Evolutionary conservation across 352 stramenopile species (phyloP).

Genomic region (Globisporangium apiculatum): DNA sequence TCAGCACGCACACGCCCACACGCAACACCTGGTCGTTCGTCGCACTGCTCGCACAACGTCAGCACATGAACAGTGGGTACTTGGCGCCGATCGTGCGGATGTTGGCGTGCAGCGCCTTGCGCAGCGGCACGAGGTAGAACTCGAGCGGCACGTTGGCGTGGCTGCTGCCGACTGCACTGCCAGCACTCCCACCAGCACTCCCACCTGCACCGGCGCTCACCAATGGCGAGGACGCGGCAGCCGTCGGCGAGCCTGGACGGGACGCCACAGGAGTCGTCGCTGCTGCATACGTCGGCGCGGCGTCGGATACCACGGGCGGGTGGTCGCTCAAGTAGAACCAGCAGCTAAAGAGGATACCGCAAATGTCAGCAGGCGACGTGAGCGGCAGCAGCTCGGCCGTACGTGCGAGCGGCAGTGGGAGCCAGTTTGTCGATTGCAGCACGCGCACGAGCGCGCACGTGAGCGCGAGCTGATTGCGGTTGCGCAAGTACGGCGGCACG

Average conservation of each 20-base stretch:
- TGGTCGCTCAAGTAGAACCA: constrained; percentile 82
- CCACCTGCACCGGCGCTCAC: constrained; percentile 2
- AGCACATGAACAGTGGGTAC: constrained; percentile 74
- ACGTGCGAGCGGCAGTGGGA: constrained; percentile 43
- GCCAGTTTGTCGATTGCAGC: constrained; percentile 45
- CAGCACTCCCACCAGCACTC: background rate
- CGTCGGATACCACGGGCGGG: constrained; percentile 15
- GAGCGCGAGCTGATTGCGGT: constrained; percentile 57
- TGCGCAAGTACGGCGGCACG: constrained; percentile 78
- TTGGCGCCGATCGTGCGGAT: constrained; percentile 65
- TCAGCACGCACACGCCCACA: no score
- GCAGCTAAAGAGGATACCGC: constrained; percentile 72
- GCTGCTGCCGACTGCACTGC: background rate
- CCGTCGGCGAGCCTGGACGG: constrained; percentile 35
- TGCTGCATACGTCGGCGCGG: no score
- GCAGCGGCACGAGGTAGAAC: constrained; percentile 71
- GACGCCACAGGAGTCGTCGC: constrained; percentile 34
- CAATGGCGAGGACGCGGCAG: constrained; percentile 36
- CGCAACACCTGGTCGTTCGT: background rate
- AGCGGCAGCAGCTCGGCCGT: constrained; percentile 58
- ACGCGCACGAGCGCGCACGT: constrained; percentile 62
- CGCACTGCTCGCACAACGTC: constrained; percentile 4
- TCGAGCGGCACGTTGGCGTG: constrained; percentile 47
- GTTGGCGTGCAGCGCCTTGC: constrained; percentile 71
- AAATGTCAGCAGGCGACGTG: constrained; percentile 62